A percentile compares a stretch with the other conserved stretches of the same genome.
Conservation (phyloP, 73 alveolate species). For the Breviolum minutum region DNA sequence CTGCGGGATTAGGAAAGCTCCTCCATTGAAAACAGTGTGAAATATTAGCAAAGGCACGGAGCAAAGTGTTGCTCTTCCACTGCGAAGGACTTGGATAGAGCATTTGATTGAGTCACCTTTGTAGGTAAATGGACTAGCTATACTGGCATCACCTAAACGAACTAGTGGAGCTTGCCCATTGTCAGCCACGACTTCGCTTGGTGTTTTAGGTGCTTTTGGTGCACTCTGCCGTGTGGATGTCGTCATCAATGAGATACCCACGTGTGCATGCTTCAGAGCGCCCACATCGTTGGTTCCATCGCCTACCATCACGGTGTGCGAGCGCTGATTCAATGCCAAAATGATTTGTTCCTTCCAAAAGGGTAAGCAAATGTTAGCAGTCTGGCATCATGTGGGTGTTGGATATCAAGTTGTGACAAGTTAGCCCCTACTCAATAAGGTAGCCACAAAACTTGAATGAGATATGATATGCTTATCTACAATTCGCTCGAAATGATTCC, state of each 20-base stretch:
- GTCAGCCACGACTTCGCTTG: slow-evolving; percentile 56
- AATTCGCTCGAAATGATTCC: too few species aligned
- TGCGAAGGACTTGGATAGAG: slow-evolving; percentile 96
- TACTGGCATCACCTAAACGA: slow-evolving; percentile 98
- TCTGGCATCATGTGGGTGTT: too few species aligned
- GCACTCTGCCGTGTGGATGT: neutral
- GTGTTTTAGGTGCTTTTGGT: neutral
- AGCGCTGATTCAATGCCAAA: slow-evolving; percentile 97
- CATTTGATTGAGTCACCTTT: slow-evolving; percentile 98
- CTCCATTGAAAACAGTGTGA: neutral
- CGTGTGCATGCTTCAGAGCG: slow-evolving; percentile 96
- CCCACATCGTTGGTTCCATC: slow-evolving; percentile 99
- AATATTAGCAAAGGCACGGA: slow-evolving; percentile 96
- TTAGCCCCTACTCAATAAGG: too few species aligned
- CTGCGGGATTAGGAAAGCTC: neutral
- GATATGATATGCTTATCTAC: too few species aligned
- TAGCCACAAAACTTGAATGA: too few species aligned
- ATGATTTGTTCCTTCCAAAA: slow-evolving; percentile 91
- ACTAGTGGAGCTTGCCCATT: slow-evolving; percentile 96
- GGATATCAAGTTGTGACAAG: too few species aligned
- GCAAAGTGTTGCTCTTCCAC: slow-evolving; percentile 98
- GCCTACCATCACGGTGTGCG: slow-evolving; percentile 97
- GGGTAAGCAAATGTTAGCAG: slow-evolving; percentile 49
- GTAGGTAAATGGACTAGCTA: slow-evolving; percentile 99
- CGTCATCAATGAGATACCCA: slow-evolving; percentile 96